These are phyloP conservation scores for Pogostemon cablin DNA, from an alignment of 257 asterid genomes.

Conservation along the genomic window DNA sequence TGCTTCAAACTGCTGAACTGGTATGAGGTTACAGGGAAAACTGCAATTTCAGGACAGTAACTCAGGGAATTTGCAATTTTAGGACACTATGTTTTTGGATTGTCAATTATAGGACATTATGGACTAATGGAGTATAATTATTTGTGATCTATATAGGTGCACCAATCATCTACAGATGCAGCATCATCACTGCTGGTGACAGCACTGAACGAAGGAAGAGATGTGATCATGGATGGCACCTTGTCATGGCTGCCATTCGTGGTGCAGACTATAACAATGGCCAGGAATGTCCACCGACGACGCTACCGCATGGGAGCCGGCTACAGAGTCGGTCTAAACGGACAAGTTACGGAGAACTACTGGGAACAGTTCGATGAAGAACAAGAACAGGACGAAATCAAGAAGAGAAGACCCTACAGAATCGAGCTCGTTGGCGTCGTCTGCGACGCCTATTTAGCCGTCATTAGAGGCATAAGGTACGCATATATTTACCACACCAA, in stretches of 20 bases:
- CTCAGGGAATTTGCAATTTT: too few species aligned
- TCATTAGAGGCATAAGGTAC: slow-evolving; percentile 86
- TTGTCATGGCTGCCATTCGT: slow-evolving; percentile 93
- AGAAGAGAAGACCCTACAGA: slow-evolving; percentile 83
- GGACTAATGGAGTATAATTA: too few species aligned
- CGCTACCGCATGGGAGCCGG: slow-evolving; percentile 92
- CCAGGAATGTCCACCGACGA: slow-evolving; percentile 79
- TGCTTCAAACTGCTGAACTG: slow-evolving; percentile 95
- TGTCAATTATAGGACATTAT: too few species aligned
- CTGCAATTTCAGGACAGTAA: too few species aligned
- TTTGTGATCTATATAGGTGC: slow-evolving; percentile 55
- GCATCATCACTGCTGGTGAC: slow-evolving; percentile 94
- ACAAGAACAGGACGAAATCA: slow-evolving; percentile 55
- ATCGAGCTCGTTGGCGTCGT: slow-evolving; percentile 89
- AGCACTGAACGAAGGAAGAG: slow-evolving; percentile 90
- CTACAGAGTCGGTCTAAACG: slow-evolving; percentile 60
- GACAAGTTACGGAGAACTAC: slow-evolving; percentile 73
- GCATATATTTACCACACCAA: too few species aligned
- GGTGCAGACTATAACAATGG: slow-evolving; percentile 90
- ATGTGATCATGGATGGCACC: slow-evolving; percentile 95
- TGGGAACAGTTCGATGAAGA: slow-evolving; percentile 91
- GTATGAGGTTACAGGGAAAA: slow-evolving; percentile 36
- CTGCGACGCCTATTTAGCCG: slow-evolving; percentile 89
- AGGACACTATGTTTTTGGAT: too few species aligned
- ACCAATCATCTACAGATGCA: slow-evolving; percentile 95